Evolutionary conservation across 805 yeast species (phyloP).

Genomic region (Wickerhamiella kurtzmanii): DNA sequence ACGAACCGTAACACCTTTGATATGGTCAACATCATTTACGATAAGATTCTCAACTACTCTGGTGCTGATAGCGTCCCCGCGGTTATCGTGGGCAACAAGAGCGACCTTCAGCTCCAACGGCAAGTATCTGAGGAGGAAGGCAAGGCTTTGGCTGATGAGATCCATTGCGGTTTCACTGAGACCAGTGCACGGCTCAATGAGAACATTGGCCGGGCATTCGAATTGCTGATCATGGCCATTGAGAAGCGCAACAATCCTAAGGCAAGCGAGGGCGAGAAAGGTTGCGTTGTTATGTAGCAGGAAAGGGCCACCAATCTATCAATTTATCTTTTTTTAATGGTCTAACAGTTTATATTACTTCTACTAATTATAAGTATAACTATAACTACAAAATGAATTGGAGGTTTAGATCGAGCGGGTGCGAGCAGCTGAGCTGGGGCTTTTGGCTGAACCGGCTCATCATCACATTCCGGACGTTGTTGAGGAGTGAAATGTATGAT

Average conservation of each 20-base stretch:
- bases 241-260: constrained; percentile 47
- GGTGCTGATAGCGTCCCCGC: constrained; percentile 64
- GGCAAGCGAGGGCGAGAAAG: constrained; percentile 33
- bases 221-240: constrained; percentile 44
- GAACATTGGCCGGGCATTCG: constrained; percentile 53
- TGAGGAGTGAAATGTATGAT: constrained; percentile 53
- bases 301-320: too few relatives aligned
- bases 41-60: constrained; percentile 55
- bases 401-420: constrained; percentile 57
- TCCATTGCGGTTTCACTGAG: constrained; percentile 64
- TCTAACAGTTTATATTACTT: too few relatives aligned
- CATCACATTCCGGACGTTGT: constrained; percentile 54
- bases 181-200: constrained; percentile 70
- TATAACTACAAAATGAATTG: constrained; percentile 32
- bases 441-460: constrained; percentile 58
- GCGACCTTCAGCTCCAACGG: constrained; percentile 54
- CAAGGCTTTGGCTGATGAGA: constrained; percentile 44
- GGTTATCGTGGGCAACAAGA: constrained; percentile 63
- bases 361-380: background rate
- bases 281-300: constrained; percentile 39
- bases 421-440: constrained; percentile 70
- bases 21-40: constrained; percentile 60
- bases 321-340: background rate
- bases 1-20: constrained; percentile 68
- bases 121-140: constrained; percentile 47